Evolutionary conservation across 2,329 filamentous ascomycete species (phyloP).

Genomic region (Colletotrichum spaethianum): DNA sequence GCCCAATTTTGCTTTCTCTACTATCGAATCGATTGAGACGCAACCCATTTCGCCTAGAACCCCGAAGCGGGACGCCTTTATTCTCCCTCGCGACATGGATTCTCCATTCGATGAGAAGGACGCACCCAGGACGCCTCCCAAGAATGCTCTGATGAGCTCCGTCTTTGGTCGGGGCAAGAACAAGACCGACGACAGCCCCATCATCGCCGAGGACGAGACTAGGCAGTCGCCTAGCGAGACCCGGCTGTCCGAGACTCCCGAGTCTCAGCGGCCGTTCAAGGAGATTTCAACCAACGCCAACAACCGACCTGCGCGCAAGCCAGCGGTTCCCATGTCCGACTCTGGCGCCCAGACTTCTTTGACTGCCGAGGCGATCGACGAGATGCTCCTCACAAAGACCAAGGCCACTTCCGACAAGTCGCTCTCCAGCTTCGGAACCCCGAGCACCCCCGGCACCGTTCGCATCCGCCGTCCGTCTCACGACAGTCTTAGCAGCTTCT

Average conservation of each 20-base stretch:
- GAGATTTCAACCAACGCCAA: slow-evolving; percentile 74
- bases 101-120: slow-evolving; percentile 48
- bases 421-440: slow-evolving; percentile 56
- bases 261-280: slow-evolving; percentile 71
- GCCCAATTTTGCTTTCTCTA: slow-evolving; percentile 58
- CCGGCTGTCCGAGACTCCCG: slow-evolving; percentile 61
- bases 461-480: slow-evolving; percentile 60
- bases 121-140: slow-evolving; percentile 55
- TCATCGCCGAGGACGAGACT: slow-evolving; percentile 77
- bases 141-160: slow-evolving; percentile 58
- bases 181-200: slow-evolving; percentile 54
- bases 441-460: slow-evolving; percentile 58
- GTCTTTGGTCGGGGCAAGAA: slow-evolving; percentile 61
- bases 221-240: slow-evolving; percentile 64
- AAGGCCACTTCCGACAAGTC: slow-evolving; percentile 52
- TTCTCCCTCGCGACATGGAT: slow-evolving; percentile 65
- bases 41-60: slow-evolving; percentile 63
- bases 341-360: slow-evolving; percentile 86
- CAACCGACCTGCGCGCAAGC: slow-evolving; percentile 57
- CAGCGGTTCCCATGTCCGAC: slow-evolving; percentile 68
- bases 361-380: slow-evolving; percentile 86
- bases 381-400: slow-evolving; percentile 73
- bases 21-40: slow-evolving; percentile 62
- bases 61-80: slow-evolving; percentile 69
- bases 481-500: slow-evolving; percentile 64